phyloP scores from a whole-genome alignment of 345 rosid genomes.

The Linum usitatissimum region DNA sequence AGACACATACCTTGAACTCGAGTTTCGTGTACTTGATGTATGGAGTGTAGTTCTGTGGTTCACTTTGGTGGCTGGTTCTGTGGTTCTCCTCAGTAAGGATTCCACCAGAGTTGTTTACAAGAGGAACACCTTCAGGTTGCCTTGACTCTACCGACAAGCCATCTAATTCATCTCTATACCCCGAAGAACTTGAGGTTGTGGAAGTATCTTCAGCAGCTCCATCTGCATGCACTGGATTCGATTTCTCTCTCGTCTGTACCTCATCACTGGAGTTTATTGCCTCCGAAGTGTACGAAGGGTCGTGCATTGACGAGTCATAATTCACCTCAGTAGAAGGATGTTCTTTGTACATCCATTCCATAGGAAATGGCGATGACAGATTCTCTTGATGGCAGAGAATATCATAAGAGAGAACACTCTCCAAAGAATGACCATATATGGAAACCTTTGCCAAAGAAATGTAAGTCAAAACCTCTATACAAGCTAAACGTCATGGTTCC shows the following conservation, averaged over 20 bases:
- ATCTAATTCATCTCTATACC: conserved; percentile 17
- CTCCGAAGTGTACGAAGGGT: conserved; percentile 20
- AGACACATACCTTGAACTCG: conserved; percentile 58
- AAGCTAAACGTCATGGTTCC: conserved; percentile 9
- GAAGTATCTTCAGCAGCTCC: conserved; percentile 15
- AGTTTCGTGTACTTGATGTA: conserved; percentile 79
- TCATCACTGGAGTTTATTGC: conserved; percentile 20
- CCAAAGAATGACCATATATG: conserved; percentile 91
- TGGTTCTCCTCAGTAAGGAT: conserved; percentile 19
- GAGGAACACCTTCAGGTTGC: conserved; percentile 24
- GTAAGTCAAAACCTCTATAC: neutral
- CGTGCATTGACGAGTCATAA: conserved; percentile 21
- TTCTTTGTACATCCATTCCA: conserved; percentile 59
- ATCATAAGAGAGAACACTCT: conserved; percentile 94
- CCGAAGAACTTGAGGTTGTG: conserved; percentile 16
- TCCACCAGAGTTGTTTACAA: conserved; percentile 16
- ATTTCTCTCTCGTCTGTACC: conserved; percentile 20
- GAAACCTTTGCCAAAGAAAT: conserved; percentile 48
- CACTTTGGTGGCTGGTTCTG: conserved; percentile 20
- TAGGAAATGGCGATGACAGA: conserved; percentile 70
- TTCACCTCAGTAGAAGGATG: conserved; percentile 17
- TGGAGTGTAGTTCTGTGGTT: conserved; percentile 54
- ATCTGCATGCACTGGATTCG: conserved; percentile 11
- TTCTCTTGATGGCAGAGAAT: conserved; percentile 94
- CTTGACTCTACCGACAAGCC: conserved; percentile 14